phyloP scores from a whole-genome alignment of 2,329 filamentous ascomycete species.

The Paecilomyces sp. region DNA sequence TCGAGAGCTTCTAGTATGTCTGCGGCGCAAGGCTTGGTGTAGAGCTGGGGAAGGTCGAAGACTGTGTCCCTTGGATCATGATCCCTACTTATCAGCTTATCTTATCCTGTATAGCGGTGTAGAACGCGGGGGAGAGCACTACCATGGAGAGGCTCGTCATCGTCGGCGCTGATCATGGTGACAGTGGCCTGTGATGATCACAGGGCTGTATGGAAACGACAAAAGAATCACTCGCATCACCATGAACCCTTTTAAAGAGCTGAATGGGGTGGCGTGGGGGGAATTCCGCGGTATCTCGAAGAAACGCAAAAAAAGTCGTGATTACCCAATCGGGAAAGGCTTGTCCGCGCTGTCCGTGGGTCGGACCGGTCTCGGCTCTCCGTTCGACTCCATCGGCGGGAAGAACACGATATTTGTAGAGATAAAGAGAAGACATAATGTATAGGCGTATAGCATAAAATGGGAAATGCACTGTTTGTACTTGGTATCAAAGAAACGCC shows the following conservation, averaged over 20 bases:
- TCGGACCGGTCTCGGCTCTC: not conserved
- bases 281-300: not conserved
- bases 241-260: not conserved
- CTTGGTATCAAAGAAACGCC: not conserved
- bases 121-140: constrained; percentile 10
- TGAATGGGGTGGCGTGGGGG: not conserved
- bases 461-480: not conserved
- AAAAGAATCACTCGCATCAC: not conserved
- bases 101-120: constrained; percentile 10
- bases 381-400: constrained; percentile 1
- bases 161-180: constrained; percentile 27
- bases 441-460: not conserved
- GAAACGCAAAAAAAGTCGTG: constrained; percentile 8
- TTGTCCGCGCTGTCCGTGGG: constrained; percentile 4
- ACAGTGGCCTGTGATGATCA: not conserved
- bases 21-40: constrained; percentile 63
- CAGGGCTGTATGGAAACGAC: not conserved
- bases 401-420: not conserved
- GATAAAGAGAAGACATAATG: not conserved
- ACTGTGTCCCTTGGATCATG: constrained; percentile 34
- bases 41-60: constrained; percentile 74
- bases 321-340: constrained; percentile 10
- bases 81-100: constrained; percentile 22
- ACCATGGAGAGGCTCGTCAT: constrained; percentile 33
- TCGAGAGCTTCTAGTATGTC: constrained; percentile 60